phyloP scores from a whole-genome alignment of 345 rosid species.

The Aegle marmelos region DNA sequence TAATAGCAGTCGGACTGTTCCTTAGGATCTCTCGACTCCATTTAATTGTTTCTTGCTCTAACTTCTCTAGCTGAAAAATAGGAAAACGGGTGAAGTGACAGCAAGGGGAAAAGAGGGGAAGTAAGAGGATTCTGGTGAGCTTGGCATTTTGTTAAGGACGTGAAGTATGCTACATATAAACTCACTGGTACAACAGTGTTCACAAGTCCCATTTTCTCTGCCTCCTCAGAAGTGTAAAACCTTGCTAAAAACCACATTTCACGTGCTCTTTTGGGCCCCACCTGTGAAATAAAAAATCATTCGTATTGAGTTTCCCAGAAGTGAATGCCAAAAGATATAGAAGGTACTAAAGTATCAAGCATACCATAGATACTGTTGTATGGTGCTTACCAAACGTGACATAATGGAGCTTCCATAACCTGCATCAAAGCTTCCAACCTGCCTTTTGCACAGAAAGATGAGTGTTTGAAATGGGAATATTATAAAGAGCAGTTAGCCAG shows the following conservation, averaged over 20 bases:
- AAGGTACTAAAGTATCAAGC: neutral
- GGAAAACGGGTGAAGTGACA: neutral
- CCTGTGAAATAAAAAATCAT: slow-evolving; percentile 33
- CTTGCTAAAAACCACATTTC: slow-evolving; percentile 94
- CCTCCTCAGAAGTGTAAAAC: slow-evolving; percentile 84
- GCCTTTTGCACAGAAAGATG: slow-evolving; percentile 5
- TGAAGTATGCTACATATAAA: neutral
- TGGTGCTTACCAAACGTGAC: slow-evolving; percentile 79
- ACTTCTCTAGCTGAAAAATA: slow-evolving; percentile 52
- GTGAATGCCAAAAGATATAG: neutral
- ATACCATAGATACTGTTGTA: neutral
- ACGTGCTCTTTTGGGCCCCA: slow-evolving; percentile 93
- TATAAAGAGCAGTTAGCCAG: neutral
- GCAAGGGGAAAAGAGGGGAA: neutral
- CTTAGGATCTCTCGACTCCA: slow-evolving; percentile 90
- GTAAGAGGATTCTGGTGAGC: neutral
- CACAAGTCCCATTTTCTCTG: slow-evolving; percentile 94
- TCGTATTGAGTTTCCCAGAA: neutral
- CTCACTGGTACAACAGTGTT: slow-evolving; percentile 83
- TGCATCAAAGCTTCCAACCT: slow-evolving; percentile 99
- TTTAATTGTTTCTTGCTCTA: slow-evolving; percentile 83
- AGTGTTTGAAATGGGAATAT: neutral
- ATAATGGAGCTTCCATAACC: slow-evolving; percentile 96
- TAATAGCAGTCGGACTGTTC: slow-evolving; percentile 90
- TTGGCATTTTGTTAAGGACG: neutral